Evolutionary conservation across 78 protist genomes (phyloP).

Genomic region (Diacronema lutheri): DNA sequence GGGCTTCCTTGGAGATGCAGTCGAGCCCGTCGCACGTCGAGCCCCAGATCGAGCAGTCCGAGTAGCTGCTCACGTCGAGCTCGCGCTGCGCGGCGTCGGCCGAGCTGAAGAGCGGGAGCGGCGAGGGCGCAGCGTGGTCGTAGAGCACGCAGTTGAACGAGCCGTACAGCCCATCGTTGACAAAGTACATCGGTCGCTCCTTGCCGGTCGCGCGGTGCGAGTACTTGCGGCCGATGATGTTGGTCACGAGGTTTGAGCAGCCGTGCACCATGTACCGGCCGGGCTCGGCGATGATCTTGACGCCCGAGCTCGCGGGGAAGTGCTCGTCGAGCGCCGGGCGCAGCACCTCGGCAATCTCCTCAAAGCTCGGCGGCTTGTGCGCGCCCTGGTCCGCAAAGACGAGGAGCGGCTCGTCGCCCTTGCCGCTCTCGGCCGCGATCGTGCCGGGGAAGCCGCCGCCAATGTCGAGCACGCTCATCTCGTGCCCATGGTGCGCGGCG

Average conservation of each 20-base stretch:
- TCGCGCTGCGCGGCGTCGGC: constrained; percentile 15
- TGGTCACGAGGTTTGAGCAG: constrained; percentile 70
- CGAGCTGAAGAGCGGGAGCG: constrained; percentile 24
- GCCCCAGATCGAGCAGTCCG: constrained; percentile 87
- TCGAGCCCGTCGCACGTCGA: constrained; percentile 97
- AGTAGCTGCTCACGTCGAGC: neutral
- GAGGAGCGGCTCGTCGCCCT: too few species aligned
- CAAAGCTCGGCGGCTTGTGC: constrained; percentile 53
- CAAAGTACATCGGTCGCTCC: constrained; percentile 62
- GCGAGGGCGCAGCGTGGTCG: constrained; percentile 72
- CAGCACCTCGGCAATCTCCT: constrained; percentile 57
- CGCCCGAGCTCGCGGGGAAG: constrained; percentile 65
- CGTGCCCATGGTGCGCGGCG: constrained; percentile 38
- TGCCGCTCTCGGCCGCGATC: too few species aligned
- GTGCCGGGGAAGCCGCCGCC: constrained; percentile 99
- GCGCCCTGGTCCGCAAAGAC: too few species aligned
- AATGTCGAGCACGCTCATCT: constrained; percentile 79
- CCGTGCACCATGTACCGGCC: constrained; percentile 85
- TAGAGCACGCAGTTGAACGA: constrained; percentile 90
- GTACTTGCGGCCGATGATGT: constrained; percentile 61
- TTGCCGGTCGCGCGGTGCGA: too few species aligned
- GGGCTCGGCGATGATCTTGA: constrained; percentile 93
- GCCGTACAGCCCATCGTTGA: constrained; percentile 91
- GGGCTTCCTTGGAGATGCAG: neutral
- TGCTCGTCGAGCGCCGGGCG: constrained; percentile 59